Conservation (phyloP, 495 filamentous ascomycete species). For the Hyaloscypha bicolor region DNA sequence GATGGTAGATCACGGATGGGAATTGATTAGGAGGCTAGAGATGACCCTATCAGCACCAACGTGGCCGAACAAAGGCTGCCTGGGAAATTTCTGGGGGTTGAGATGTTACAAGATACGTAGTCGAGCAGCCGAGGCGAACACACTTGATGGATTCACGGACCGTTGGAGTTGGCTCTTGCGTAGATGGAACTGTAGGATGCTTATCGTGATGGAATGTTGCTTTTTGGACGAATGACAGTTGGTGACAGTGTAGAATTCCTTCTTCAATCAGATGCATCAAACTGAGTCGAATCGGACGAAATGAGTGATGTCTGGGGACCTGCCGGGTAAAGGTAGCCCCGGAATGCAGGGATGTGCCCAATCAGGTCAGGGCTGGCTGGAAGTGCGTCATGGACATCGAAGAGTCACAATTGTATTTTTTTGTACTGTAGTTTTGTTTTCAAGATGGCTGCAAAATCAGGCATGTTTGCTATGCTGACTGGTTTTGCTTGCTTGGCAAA, state of each 20-base stretch:
- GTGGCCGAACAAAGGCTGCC: conserved; percentile 9
- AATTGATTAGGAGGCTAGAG: neutral
- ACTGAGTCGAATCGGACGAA: conserved; percentile 5
- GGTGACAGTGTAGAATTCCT: neutral
- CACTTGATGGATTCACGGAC: neutral
- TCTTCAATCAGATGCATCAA: conserved; percentile 3
- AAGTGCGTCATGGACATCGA: neutral
- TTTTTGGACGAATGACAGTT: neutral
- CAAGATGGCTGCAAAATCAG: neutral
- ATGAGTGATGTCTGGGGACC: neutral
- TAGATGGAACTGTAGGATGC: neutral
- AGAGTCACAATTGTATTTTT: neutral
- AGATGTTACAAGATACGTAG: conserved; percentile 21
- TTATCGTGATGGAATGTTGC: neutral
- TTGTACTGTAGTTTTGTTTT: neutral
- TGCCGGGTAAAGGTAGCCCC: neutral
- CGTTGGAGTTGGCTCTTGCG: neutral
- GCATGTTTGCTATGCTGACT: neutral
- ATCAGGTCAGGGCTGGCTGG: neutral
- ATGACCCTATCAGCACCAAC: neutral
- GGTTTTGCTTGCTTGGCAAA: neutral
- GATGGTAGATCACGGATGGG: neutral
- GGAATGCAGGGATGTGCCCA: neutral
- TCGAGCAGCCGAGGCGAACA: neutral
- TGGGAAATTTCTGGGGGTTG: conserved; percentile 10